Evolutionary conservation across 768 basidiomycete genomes (phyloP).

Genomic region (Russula sp.): DNA sequence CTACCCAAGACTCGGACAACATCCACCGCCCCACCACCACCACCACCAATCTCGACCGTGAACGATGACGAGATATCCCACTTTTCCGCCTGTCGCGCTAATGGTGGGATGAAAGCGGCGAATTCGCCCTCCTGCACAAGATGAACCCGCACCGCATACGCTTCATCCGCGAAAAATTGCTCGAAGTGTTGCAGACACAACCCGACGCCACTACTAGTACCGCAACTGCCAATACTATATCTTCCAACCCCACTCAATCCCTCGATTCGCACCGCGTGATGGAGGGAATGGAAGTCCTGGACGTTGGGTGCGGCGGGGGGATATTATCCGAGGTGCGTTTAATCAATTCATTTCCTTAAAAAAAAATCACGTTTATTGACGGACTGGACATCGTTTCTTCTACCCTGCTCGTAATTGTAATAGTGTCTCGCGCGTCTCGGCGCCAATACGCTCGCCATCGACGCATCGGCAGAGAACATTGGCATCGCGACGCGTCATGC

Average conservation of each 20-base stretch:
- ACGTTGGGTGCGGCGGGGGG: conserved; percentile 96
- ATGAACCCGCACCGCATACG: conserved; percentile 92
- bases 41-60: conserved; percentile 44
- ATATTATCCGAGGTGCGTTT: conserved; percentile 78
- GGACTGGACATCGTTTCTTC: background rate
- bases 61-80: conserved; percentile 82
- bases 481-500: conserved; percentile 83
- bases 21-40: too few relatives aligned
- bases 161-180: conserved; percentile 75
- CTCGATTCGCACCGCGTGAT: conserved; percentile 42
- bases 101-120: conserved; percentile 96
- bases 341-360: background rate
- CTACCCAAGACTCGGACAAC: background rate
- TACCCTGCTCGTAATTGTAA: background rate
- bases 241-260: conserved; percentile 22
- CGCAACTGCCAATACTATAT: conserved; percentile 12
- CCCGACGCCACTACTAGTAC: conserved; percentile 34
- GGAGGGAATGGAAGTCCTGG: conserved; percentile 68
- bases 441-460: conserved; percentile 85
- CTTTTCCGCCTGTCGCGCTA: conserved; percentile 88
- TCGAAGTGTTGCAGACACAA: conserved; percentile 56
- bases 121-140: conserved; percentile 81
- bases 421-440: conserved; percentile 88
- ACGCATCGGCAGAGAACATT: conserved; percentile 87
- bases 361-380: background rate